Conservation (phyloP, 257 asterid genomes). For the Gardenia jasminoides region DNA sequence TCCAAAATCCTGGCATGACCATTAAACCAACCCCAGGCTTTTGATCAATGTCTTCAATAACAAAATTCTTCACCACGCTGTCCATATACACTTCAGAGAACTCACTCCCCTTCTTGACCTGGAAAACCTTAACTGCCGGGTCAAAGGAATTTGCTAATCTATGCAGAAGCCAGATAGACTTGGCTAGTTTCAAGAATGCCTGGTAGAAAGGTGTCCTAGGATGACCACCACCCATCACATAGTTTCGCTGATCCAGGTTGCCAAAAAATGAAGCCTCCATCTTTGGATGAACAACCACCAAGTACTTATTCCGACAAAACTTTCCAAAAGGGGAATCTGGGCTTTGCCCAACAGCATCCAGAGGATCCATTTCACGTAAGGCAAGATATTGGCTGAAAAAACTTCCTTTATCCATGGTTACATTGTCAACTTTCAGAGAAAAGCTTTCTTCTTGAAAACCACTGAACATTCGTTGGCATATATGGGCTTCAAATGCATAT, state of each 20-base stretch:
- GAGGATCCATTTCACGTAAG: constrained; percentile 80
- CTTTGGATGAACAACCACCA: constrained; percentile 70
- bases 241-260: constrained; percentile 79
- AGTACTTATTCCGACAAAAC: constrained; percentile 78
- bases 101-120: constrained; percentile 70
- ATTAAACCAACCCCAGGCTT: constrained; percentile 86
- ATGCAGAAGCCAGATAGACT: constrained; percentile 88
- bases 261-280: constrained; percentile 97
- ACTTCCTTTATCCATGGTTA: constrained; percentile 39
- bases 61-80: constrained; percentile 64
- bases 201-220: constrained; percentile 96
- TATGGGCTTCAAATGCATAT: constrained; percentile 92
- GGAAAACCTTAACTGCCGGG: constrained; percentile 75
- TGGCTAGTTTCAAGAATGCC: constrained; percentile 88
- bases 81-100: constrained; percentile 97
- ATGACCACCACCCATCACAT: constrained; percentile 74
- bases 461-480: constrained; percentile 87
- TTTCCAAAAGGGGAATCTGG: constrained; percentile 72
- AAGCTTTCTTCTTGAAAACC: constrained; percentile 88
- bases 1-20: constrained; percentile 99
- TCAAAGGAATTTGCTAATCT: constrained; percentile 80
- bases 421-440: constrained; percentile 46
- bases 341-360: constrained; percentile 74
- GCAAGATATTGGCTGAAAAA: constrained; percentile 66
- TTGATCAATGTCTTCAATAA: constrained; percentile 53